Conservation (phyloP, 2,329 filamentous ascomycete species). For the Alternaria ethzedia region DNA sequence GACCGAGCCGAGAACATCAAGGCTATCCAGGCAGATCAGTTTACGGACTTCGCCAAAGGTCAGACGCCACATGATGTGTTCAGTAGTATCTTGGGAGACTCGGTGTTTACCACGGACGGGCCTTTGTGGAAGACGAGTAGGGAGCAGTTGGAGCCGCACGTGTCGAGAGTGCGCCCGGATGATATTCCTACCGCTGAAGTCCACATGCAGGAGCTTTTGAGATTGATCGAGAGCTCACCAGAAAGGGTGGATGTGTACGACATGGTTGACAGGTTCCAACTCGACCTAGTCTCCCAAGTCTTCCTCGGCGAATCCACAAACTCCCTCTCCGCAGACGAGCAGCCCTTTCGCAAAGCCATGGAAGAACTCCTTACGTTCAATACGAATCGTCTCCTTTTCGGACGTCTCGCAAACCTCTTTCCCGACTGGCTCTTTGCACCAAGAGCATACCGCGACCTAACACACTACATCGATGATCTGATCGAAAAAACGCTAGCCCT, state of each 20-base stretch:
- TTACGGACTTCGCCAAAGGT: constrained; percentile 6
- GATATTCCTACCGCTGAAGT: constrained; percentile 3
- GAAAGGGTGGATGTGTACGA: constrained; percentile 4
- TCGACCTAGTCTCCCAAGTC: constrained; percentile 5
- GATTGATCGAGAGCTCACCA: not conserved
- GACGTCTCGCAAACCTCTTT: constrained; percentile 8
- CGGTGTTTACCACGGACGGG: constrained; percentile 9
- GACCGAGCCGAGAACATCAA: constrained; percentile 15
- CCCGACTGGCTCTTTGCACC: constrained; percentile 5
- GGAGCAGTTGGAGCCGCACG: constrained; percentile 6
- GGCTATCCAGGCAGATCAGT: constrained; percentile 12
- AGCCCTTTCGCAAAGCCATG: constrained; percentile 11
- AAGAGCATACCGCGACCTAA: constrained; percentile 1
- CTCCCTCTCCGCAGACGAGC: constrained; percentile 6
- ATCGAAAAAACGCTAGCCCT: constrained; percentile 5
- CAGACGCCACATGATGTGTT: constrained; percentile 14
- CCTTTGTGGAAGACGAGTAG: constrained; percentile 9
- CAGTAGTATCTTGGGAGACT: constrained; percentile 11
- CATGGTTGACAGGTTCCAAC: constrained; percentile 7
- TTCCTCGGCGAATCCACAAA: constrained; percentile 8
- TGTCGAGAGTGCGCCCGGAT: constrained; percentile 5
- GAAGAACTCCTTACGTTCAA: constrained; percentile 8
- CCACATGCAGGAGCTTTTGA: constrained; percentile 4
- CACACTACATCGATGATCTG: not conserved
- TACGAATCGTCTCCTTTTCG: constrained; percentile 6